Evolutionary conservation across 2,329 filamentous ascomycete genomes (phyloP), one percentile per base, ranked within the genome.

Genomic region (Chrysoporthe cubensis): DNA sequence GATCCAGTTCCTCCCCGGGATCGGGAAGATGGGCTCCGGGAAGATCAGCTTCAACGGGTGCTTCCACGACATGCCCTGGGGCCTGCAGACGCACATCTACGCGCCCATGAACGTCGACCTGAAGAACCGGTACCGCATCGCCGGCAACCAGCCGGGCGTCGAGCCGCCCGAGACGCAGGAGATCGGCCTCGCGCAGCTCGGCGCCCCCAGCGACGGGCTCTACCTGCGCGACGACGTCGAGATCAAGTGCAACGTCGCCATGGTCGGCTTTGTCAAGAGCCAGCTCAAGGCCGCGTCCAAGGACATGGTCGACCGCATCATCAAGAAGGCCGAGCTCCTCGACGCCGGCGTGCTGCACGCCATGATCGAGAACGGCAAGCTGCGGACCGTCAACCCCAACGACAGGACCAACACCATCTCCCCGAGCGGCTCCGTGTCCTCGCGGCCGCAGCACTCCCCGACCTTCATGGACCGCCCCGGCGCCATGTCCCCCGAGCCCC

Each of bases 1-100:
- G 73, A 89, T 92, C 69, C 89, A 91, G 75, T 87, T 88, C 72
- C 79, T 91, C 6, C 89, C 90, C 0, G 90, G 90, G 44, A 79
- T 91, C 66, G 89, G 89, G 71, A 87, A 82, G 78, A 82, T 90
- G 69, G 88, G 88, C 34, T 87, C 87, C 3, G 85, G 88, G 75
- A 86, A 87, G 74, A 90, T 92, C 77, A 84, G 82, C 59, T 92
- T 92, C 80, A 90, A 88, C 69, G 90, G 88, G 69, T 90, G 89
- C 74, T 92, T 92, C 76, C 90, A 92, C 74, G 85, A 91, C 76
- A 87, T 91, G 82, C 88, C 89, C 2, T 91, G 88, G 86, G 90
- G 90, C 3, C 79, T 92, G 68, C 90, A 92, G 79, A 90, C 88
- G 11, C 90, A 92, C 79, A 88, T 89, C 64, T 91, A 91, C 75